These are phyloP conservation scores for Bertia moriformis DNA, from an alignment of 2,329 filamentous ascomycete genomes.

Conservation along the genomic window DNA sequence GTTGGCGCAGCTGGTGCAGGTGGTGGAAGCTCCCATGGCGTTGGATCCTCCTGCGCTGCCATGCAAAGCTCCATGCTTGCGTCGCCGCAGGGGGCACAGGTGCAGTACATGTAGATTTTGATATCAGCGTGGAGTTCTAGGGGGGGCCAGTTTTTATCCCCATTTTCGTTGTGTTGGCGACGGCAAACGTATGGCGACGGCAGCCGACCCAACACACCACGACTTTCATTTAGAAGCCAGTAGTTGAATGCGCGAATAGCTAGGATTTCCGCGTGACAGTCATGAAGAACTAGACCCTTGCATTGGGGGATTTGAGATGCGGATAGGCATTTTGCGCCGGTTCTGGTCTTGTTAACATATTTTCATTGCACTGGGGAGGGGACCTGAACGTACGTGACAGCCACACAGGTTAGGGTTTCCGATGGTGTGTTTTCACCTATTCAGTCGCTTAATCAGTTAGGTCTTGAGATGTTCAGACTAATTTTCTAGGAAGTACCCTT, in stretches of 20 bases:
- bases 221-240: background rate
- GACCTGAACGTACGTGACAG: slow-evolving; percentile 1
- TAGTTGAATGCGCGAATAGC: background rate
- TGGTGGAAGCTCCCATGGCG: background rate
- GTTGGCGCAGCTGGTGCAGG: too few species aligned
- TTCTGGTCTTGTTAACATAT: too few species aligned
- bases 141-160: background rate
- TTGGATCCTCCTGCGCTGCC: background rate
- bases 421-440: background rate
- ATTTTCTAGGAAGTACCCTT: background rate
- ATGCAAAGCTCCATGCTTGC: slow-evolving; percentile 1
- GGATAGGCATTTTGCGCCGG: background rate
- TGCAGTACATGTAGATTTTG: slow-evolving; percentile 2
- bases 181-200: background rate
- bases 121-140: background rate
- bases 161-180: background rate
- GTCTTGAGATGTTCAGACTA: too few species aligned
- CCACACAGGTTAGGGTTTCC: background rate
- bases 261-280: background rate
- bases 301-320: background rate
- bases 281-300: background rate
- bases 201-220: background rate
- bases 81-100: slow-evolving; percentile 1
- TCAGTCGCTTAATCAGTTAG: too few species aligned
- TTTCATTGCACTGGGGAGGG: too few species aligned